These are phyloP conservation scores for Dioscorea zingiberensis DNA, from an alignment of 106 monocot species.

Conservation along the genomic window DNA sequence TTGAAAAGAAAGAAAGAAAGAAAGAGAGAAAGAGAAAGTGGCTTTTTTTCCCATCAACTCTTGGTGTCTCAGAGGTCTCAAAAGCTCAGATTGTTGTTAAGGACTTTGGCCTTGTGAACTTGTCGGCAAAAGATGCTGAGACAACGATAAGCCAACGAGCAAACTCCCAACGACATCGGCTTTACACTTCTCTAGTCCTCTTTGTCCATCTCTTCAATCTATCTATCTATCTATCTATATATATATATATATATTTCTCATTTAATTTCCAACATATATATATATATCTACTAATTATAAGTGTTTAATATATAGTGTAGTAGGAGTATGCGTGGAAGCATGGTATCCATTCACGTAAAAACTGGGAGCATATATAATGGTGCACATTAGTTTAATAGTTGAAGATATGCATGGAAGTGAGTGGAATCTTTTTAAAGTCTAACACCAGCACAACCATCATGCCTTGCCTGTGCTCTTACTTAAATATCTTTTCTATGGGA, in stretches of 20 bases:
- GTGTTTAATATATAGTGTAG: not conserved
- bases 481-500: not conserved
- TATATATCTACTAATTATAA: too few species aligned
- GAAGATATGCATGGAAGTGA: not conserved
- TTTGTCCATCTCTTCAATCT: not conserved
- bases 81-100: not conserved
- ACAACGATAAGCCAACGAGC: constrained; percentile 7
- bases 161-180: not conserved
- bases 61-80: too few species aligned
- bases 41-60: not conserved
- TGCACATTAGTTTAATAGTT: too few species aligned
- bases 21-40: not conserved
- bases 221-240: too few species aligned
- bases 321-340: not conserved
- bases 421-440: not conserved
- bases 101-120: not conserved
- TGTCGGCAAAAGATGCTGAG: constrained; percentile 8
- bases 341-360: not conserved
- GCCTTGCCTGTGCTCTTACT: too few species aligned
- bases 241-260: too few species aligned
- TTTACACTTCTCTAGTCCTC: not conserved
- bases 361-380: not conserved
- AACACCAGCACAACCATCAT: not conserved
- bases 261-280: too few species aligned
- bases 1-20: too few species aligned